Evolutionary conservation across 2,329 filamentous ascomycete genomes (phyloP).

Genomic region (Microascus cirrosus): DNA sequence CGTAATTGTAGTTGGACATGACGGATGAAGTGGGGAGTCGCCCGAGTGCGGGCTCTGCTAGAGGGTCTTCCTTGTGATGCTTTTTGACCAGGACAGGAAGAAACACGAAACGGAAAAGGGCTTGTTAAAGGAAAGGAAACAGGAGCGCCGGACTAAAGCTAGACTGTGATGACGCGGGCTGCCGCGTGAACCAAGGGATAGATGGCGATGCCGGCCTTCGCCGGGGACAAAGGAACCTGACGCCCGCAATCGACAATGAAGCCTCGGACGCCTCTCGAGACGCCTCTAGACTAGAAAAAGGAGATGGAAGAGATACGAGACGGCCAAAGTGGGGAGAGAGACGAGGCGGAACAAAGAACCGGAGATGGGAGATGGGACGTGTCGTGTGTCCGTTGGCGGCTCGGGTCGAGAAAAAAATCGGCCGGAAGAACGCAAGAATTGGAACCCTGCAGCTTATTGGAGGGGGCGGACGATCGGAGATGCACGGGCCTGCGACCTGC

Average conservation of each 20-base stretch:
- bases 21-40: not conserved
- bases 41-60: not conserved
- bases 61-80: not conserved
- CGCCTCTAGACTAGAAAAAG: not conserved
- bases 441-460: not conserved
- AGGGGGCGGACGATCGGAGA: not conserved
- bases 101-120: not conserved
- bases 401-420: slow-evolving; percentile 5
- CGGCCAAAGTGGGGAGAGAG: not conserved
- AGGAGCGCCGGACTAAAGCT: not conserved
- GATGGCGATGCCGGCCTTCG: not conserved
- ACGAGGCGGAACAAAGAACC: not conserved
- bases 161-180: not conserved
- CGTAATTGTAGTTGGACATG: slow-evolving; percentile 42
- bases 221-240: not conserved
- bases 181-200: not conserved
- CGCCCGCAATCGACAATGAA: not conserved
- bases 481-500: not conserved
- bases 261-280: not conserved
- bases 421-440: not conserved
- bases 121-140: not conserved
- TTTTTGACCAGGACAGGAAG: not conserved
- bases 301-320: not conserved
- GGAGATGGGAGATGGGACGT: not conserved
- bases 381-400: not conserved